Evolutionary conservation across 2,329 filamentous ascomycete species (phyloP).

Genomic region (Talaromyces sp.): DNA sequence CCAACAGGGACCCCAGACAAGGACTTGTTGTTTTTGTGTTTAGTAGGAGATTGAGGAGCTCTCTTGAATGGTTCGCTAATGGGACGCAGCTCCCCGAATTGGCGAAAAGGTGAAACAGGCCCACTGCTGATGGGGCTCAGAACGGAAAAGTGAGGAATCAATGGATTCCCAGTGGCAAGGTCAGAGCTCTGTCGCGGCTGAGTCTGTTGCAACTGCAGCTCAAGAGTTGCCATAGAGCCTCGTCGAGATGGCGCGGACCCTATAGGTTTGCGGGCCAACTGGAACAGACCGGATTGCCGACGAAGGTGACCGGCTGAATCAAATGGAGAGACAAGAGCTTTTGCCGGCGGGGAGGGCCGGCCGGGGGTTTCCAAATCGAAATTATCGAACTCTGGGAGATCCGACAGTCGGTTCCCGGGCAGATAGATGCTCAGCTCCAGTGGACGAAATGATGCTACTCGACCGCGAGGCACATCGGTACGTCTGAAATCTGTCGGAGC

Average conservation of each 20-base stretch:
- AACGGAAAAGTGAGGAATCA: conserved; percentile 10
- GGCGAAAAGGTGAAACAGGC: neutral
- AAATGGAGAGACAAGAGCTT: conserved; percentile 22
- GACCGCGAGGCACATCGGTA: conserved; percentile 22
- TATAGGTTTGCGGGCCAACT: conserved; percentile 32
- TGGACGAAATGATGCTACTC: conserved; percentile 28
- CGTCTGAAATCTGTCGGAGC: conserved; percentile 38
- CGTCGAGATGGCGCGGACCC: conserved; percentile 23
- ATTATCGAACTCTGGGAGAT: conserved; percentile 39
- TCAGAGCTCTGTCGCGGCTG: conserved; percentile 4
- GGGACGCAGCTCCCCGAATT: neutral
- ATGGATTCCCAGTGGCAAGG: conserved; percentile 1
- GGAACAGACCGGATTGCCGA: conserved; percentile 21
- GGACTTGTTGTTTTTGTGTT: conserved; percentile 1
- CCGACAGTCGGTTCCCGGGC: conserved; percentile 38
- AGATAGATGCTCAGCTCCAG: conserved; percentile 44
- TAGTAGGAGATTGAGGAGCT: neutral
- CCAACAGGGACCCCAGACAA: neutral
- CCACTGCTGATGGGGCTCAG: neutral
- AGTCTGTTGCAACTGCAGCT: conserved; percentile 5
- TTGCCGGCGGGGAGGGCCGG: conserved; percentile 27
- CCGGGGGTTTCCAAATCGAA: conserved; percentile 28
- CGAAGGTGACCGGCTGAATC: conserved; percentile 17
- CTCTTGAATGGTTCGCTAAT: neutral
- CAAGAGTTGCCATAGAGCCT: conserved; percentile 8